Conservation (phyloP, 257 asterid species). For the Handroanthus guayacan region DNA sequence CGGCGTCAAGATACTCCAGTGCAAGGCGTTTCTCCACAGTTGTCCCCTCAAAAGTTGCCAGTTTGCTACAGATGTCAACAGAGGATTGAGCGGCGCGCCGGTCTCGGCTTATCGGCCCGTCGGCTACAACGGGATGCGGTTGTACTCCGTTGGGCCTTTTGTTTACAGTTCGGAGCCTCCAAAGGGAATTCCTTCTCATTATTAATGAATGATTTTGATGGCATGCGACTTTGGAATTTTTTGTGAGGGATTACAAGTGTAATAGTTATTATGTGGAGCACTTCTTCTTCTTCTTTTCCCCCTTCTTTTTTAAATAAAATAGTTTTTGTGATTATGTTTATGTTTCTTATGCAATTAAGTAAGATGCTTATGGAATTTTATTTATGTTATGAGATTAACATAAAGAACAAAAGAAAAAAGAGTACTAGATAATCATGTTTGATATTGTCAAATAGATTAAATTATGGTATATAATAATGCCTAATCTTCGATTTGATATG, state of each 20-base stretch:
- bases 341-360: too few species aligned
- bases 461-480: too few species aligned
- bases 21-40: conserved; percentile 65
- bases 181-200: conserved; percentile 2
- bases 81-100: conserved; percentile 47
- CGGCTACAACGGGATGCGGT: conserved; percentile 39
- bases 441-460: too few species aligned
- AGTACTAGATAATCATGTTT: too few species aligned
- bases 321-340: too few species aligned
- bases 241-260: not conserved
- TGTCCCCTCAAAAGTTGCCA: conserved; percentile 46
- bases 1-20: conserved; percentile 47
- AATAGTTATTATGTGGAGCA: too few species aligned
- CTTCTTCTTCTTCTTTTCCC: too few species aligned
- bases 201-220: conserved; percentile 15
- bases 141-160: conserved; percentile 58
- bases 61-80: conserved; percentile 41
- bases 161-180: conserved; percentile 33
- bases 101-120: conserved; percentile 43
- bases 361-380: too few species aligned
- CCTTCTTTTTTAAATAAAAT: too few species aligned
- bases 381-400: not conserved
- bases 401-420: too few species aligned
- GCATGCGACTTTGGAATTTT: too few species aligned
- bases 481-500: too few species aligned